Conservation (phyloP, 106 monocot species). For the Alisma plantagoaquatica region DNA sequence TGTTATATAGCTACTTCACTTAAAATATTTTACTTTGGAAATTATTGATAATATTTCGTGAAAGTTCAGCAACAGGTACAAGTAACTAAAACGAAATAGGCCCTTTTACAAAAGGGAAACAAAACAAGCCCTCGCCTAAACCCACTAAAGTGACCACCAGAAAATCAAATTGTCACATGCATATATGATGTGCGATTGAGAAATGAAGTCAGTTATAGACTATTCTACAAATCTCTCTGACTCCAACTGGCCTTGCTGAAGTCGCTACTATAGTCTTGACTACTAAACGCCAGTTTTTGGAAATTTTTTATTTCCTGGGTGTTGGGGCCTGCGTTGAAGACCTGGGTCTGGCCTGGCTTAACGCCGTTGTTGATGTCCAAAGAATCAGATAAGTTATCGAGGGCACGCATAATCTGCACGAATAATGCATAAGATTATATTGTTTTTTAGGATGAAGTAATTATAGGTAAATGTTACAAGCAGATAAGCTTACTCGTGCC, state of each 20-base stretch:
- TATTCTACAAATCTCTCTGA: neutral
- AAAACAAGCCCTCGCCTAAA: no score
- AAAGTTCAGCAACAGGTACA: no score
- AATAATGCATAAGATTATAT: neutral
- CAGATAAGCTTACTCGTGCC: constrained; percentile 46
- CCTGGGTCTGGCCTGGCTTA: constrained; percentile 38
- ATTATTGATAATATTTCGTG: no score
- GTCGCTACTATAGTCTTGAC: constrained; percentile 34
- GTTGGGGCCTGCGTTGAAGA: constrained; percentile 20
- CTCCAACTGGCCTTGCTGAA: constrained; percentile 24
- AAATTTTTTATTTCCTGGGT: constrained; percentile 31
- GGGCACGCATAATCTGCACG: constrained; percentile 34
- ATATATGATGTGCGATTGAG: no score
- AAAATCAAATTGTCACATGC: no score
- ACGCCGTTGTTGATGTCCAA: constrained; percentile 42
- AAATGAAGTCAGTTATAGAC: no score
- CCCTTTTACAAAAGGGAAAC: no score
- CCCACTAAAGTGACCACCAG: no score
- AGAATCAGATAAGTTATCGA: constrained; percentile 36
- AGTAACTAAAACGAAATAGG: no score
- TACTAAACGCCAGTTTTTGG: constrained; percentile 33
- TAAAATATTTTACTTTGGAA: no score
- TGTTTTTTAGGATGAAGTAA: neutral
- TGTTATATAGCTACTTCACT: no score
- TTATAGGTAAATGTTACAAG: neutral